These are phyloP conservation scores for Hyphochytrium catenoides DNA, from an alignment of 352 stramenopile species.

Conservation along the genomic window DNA sequence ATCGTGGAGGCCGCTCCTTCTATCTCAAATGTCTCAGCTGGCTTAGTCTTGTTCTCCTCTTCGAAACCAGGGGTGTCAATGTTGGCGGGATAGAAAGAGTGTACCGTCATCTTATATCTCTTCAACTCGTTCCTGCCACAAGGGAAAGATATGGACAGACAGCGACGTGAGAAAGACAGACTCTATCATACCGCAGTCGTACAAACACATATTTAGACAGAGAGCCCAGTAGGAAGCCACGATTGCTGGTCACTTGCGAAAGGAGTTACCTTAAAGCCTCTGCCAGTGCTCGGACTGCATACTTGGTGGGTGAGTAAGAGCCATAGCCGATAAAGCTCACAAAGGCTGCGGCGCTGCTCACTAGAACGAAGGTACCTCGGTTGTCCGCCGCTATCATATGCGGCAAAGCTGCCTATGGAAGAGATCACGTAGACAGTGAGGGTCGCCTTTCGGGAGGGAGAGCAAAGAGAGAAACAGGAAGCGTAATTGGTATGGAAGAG, in stretches of 20 bases:
- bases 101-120: constrained; percentile 34
- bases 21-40: constrained; percentile 35
- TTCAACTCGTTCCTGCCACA: constrained; percentile 46
- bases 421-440: neutral
- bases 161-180: constrained; percentile 17
- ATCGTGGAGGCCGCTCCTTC: constrained; percentile 16
- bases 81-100: constrained; percentile 49
- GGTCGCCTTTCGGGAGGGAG: too few relatives aligned
- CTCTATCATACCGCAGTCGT: neutral
- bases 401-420: constrained; percentile 23
- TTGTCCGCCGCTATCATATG: constrained; percentile 33
- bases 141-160: constrained; percentile 17
- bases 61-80: constrained; percentile 47
- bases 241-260: too few relatives aligned
- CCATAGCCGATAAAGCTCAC: constrained; percentile 54
- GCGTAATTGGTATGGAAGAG: too few relatives aligned
- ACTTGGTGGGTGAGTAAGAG: constrained; percentile 51
- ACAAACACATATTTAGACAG: neutral
- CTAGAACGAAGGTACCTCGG: constrained; percentile 32
- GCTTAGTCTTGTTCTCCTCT: constrained; percentile 46
- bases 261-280: constrained; percentile 27
- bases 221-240: constrained; percentile 36
- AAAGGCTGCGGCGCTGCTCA: constrained; percentile 34
- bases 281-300: constrained; percentile 39
- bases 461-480: too few relatives aligned